phyloP scores from a whole-genome alignment of 495 filamentous ascomycete species.

The Cladorrhinum samala region DNA sequence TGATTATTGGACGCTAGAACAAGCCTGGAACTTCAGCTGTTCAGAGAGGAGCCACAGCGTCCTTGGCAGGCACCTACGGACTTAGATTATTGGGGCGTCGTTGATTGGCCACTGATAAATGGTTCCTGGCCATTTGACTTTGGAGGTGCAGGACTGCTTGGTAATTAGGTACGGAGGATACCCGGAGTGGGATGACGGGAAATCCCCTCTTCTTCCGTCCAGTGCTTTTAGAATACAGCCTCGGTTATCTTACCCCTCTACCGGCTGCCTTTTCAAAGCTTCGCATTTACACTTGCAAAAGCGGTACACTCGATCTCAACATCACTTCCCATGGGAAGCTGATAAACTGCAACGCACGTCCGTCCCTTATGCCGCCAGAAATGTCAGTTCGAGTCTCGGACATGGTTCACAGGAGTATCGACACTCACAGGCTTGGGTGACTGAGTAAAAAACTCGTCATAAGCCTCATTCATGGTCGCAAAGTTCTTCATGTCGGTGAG shows the following conservation, averaged over 20 bases:
- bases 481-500: slow-evolving; percentile 62
- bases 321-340: slow-evolving; percentile 58
- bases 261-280: slow-evolving; percentile 3
- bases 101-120: neutral
- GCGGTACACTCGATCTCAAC: slow-evolving; percentile 70
- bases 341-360: slow-evolving; percentile 64
- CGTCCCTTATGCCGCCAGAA: slow-evolving; percentile 27
- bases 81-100: neutral
- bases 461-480: slow-evolving; percentile 56
- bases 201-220: too few relatives aligned
- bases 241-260: too few relatives aligned
- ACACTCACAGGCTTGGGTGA: slow-evolving; percentile 49
- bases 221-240: too few relatives aligned
- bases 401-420: neutral
- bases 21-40: neutral
- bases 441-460: slow-evolving; percentile 49
- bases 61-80: neutral
- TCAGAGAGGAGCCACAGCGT: neutral
- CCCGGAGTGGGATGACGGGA: too few relatives aligned
- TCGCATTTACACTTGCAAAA: slow-evolving; percentile 18
- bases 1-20: neutral
- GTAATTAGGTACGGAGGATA: too few relatives aligned
- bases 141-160: neutral
- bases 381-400: neutral
- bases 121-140: neutral